Percentiles rank a stretch among this genome's conserved stretches.
These are phyloP conservation scores for Hypholoma fasciculare DNA, from an alignment of 768 basidiomycete species.

Conservation along the genomic window DNA sequence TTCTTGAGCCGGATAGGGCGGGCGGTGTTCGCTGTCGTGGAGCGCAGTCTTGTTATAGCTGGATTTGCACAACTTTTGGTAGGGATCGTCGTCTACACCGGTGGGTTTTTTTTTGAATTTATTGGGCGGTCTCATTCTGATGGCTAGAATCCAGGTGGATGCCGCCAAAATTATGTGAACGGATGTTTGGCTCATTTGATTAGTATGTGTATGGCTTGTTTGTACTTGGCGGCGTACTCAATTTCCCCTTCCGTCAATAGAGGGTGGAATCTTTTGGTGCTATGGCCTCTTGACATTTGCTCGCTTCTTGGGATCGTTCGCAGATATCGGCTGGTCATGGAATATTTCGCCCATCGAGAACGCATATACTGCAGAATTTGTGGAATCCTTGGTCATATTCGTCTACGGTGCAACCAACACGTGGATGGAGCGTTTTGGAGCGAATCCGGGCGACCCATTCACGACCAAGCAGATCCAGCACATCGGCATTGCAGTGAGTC, in stretches of 20 bases:
- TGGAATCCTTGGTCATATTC: conserved; percentile 82
- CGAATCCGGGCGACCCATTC: conserved; percentile 75
- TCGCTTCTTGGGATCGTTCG: conserved; percentile 91
- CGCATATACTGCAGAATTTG: conserved; percentile 68
- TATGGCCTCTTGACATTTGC: conserved; percentile 89
- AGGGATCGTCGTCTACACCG: conserved; percentile 83
- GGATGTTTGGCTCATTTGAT: conserved; percentile 90
- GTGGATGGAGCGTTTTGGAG: conserved; percentile 97
- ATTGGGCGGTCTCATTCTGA: conserved; percentile 2
- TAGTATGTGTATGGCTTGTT: conserved; percentile 50
- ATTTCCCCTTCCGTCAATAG: conserved; percentile 34
- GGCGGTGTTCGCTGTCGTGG: conserved; percentile 51
- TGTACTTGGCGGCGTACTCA: conserved; percentile 2
- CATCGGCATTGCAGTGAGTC: conserved; percentile 82
- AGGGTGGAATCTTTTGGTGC: conserved; percentile 91
- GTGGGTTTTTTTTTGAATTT: conserved; percentile 18
- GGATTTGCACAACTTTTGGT: conserved; percentile 65
- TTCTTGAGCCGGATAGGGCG: conserved; percentile 41
- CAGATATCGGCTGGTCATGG: conserved; percentile 95
- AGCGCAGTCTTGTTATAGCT: conserved; percentile 68
- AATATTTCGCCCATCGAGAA: conserved; percentile 61
- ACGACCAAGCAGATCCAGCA: conserved; percentile 93
- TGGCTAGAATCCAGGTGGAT: conserved; percentile 53
- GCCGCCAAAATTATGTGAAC: conserved; percentile 76
- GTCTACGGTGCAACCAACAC: conserved; percentile 88